Evolutionary conservation across 140 eudicot genomes (phyloP).

Genomic region (Anethum foeniculum): DNA sequence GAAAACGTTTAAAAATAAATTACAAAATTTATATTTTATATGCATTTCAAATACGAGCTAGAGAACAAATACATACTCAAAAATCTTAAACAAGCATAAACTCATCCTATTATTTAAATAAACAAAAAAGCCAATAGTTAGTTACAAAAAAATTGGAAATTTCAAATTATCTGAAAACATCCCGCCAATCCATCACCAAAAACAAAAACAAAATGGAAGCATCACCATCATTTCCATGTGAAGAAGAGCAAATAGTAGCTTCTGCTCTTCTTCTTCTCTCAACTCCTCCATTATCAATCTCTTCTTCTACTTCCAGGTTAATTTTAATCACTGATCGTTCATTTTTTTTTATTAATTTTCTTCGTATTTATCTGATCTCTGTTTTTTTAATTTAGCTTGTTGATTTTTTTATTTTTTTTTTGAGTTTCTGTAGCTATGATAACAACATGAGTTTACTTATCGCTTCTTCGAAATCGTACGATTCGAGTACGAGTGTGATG

Average conservation of each 20-base stretch:
- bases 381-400: not conserved
- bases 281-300: slow-evolving; percentile 11
- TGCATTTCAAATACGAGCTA: no score
- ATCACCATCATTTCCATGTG: slow-evolving; percentile 35
- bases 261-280: slow-evolving; percentile 74
- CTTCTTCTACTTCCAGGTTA: slow-evolving; percentile 15
- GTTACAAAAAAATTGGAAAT: not conserved
- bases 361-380: not conserved
- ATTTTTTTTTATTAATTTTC: not conserved
- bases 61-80: no score
- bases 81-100: no score
- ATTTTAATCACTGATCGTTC: not conserved
- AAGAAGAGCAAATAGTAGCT: slow-evolving; percentile 42
- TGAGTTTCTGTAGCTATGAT: slow-evolving; percentile 6
- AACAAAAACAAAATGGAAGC: not conserved
- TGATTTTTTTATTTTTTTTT: not conserved
- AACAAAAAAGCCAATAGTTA: not conserved
- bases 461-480: slow-evolving; percentile 25
- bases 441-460: slow-evolving; percentile 16
- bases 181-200: slow-evolving; percentile 10
- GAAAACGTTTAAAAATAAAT: no score
- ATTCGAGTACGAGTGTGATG: slow-evolving; percentile 31
- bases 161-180: not conserved
- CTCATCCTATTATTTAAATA: not conserved
- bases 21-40: no score